phyloP scores from a whole-genome alignment of 768 basidiomycete species.

The Tulasnella sp. region DNA sequence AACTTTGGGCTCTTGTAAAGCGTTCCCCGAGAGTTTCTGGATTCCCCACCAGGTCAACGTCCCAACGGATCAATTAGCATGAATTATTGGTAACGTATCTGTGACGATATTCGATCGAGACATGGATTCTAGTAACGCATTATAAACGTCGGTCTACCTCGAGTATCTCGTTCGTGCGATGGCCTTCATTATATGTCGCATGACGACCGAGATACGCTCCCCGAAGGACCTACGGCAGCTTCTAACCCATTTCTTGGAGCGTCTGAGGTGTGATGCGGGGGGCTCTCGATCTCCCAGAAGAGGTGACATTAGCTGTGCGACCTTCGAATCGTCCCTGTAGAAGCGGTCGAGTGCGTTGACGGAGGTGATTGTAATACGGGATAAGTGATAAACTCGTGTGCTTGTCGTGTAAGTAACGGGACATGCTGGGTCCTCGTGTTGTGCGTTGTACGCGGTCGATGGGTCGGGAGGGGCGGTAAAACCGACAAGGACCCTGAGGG shows the following conservation, averaged over 20 bases:
- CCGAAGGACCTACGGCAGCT: not conserved
- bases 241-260: not conserved
- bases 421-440: not conserved
- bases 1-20: too few relatives aligned
- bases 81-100: too few relatives aligned
- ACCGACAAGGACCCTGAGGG: not conserved
- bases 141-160: not conserved
- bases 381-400: not conserved
- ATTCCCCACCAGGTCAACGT: too few relatives aligned
- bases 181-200: not conserved
- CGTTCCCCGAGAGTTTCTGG: too few relatives aligned
- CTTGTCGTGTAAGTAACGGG: not conserved
- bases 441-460: not conserved
- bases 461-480: not conserved
- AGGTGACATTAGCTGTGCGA: not conserved
- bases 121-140: not conserved
- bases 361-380: not conserved
- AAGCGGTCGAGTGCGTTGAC: not conserved
- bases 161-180: not conserved
- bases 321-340: not conserved
- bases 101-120: not conserved
- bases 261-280: not conserved
- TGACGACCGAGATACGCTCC: not conserved
- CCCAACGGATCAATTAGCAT: too few relatives aligned
- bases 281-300: not conserved